These are phyloP conservation scores for Leccinum griseonigrum DNA, from an alignment of 1,284 basidiomycete species.

Conservation along the genomic window DNA sequence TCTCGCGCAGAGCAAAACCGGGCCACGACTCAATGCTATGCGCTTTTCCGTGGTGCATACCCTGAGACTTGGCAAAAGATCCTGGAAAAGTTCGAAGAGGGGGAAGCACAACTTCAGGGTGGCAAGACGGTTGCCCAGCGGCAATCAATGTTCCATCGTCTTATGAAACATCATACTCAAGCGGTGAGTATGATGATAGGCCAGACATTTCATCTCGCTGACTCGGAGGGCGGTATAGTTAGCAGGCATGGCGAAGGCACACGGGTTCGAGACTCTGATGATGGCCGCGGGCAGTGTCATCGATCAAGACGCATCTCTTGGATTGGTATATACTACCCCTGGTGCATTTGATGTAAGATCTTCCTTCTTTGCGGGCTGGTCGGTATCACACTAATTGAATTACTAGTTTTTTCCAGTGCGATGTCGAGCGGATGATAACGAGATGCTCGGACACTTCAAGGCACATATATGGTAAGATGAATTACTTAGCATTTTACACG, in stretches of 20 bases:
- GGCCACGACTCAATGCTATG: neutral
- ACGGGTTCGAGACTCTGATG: neutral
- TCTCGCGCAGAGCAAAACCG: neutral
- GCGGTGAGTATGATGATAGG: neutral
- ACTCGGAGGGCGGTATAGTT: neutral
- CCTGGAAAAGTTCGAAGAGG: neutral
- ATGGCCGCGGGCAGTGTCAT: neutral
- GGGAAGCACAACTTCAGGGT: neutral
- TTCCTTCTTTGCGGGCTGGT: too few relatives aligned
- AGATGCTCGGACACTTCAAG: neutral
- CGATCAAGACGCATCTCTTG: neutral
- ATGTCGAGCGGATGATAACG: neutral
- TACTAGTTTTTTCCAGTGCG: neutral
- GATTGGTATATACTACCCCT: neutral
- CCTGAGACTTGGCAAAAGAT: neutral
- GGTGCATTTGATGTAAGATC: neutral
- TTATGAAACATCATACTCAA: neutral
- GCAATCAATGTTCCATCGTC: neutral
- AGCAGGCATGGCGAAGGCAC: neutral
- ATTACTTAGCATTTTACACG: neutral
- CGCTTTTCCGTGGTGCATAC: neutral
- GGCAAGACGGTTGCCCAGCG: neutral
- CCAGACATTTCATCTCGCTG: neutral
- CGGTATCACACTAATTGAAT: neutral
- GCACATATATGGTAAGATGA: neutral